Evolutionary conservation across 1,284 basidiomycete species (phyloP).

Genomic region (Filobasidium uniguttulatum): DNA sequence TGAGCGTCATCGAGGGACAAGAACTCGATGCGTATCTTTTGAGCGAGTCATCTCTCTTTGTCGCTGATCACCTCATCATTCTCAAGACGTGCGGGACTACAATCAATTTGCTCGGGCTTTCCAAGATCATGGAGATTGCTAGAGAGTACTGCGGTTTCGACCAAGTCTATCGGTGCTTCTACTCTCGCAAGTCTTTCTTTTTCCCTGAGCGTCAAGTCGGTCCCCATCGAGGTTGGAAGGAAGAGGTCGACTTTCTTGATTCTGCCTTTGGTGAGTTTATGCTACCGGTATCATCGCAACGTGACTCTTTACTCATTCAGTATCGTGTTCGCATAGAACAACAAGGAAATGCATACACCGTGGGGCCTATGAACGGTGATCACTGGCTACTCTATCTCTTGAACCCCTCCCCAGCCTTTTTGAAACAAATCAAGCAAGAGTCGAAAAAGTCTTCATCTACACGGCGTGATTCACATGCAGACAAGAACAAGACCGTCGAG

Average conservation of each 20-base stretch:
- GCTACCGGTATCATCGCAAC: too few species aligned
- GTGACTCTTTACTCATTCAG: too few species aligned
- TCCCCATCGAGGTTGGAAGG: slow-evolving; percentile 87
- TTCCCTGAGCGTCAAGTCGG: slow-evolving; percentile 92
- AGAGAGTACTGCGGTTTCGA: slow-evolving; percentile 58
- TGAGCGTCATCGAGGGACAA: slow-evolving; percentile 72
- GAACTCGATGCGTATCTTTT: slow-evolving; percentile 92
- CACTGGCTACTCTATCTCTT: slow-evolving; percentile 95
- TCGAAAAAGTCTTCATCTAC: background rate
- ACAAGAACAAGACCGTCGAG: background rate
- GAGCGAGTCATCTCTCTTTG: slow-evolving; percentile 95
- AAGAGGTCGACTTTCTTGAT: slow-evolving; percentile 85
- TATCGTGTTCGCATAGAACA: too few species aligned
- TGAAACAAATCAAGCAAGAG: slow-evolving; percentile 1
- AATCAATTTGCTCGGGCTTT: slow-evolving; percentile 84
- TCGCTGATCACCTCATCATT: slow-evolving; percentile 90
- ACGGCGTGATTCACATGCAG: background rate
- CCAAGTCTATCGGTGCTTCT: slow-evolving; percentile 75
- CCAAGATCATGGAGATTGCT: slow-evolving; percentile 83
- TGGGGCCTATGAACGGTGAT: slow-evolving; percentile 96
- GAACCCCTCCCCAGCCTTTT: slow-evolving; percentile 20
- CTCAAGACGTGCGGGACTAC: slow-evolving; percentile 99
- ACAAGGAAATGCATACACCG: slow-evolving; percentile 79
- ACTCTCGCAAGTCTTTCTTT: slow-evolving; percentile 98
- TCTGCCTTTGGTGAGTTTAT: slow-evolving; percentile 54